phyloP scores from a whole-genome alignment of 345 rosid genomes.

The Sonneratia caseolaris region DNA sequence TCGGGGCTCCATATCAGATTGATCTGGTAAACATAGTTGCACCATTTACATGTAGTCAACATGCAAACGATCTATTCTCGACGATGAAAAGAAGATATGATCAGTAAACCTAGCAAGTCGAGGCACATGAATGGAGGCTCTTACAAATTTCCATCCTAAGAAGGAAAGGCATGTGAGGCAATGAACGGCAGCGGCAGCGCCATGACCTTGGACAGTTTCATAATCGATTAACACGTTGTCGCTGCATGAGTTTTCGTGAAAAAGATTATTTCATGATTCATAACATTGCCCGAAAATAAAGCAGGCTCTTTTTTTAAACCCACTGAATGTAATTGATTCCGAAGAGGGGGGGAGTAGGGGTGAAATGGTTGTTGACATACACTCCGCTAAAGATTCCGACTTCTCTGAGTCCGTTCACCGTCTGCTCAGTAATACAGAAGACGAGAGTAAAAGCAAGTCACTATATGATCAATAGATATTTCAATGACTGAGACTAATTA shows the following conservation, averaged over 20 bases:
- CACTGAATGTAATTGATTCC: too few species aligned
- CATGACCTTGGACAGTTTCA: background rate
- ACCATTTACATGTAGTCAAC: too few species aligned
- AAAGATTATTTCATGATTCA: too few species aligned
- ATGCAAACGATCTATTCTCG: too few species aligned
- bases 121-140: background rate
- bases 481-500: too few species aligned
- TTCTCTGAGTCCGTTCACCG: background rate
- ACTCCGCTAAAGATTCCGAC: background rate
- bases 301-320: too few species aligned
- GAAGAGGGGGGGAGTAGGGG: too few species aligned
- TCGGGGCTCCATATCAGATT: background rate
- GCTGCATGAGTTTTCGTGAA: background rate
- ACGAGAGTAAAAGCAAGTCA: background rate
- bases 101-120: background rate
- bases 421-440: background rate
- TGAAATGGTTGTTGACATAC: too few species aligned
- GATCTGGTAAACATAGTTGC: background rate
- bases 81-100: background rate
- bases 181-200: background rate
- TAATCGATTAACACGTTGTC: background rate
- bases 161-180: background rate
- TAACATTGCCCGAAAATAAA: too few species aligned
- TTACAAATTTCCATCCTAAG: background rate
- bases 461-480: background rate